Base-by-base conservation (phyloP, 2,329 filamentous ascomycete genomes). In the Mariannaea sp. region DNA sequence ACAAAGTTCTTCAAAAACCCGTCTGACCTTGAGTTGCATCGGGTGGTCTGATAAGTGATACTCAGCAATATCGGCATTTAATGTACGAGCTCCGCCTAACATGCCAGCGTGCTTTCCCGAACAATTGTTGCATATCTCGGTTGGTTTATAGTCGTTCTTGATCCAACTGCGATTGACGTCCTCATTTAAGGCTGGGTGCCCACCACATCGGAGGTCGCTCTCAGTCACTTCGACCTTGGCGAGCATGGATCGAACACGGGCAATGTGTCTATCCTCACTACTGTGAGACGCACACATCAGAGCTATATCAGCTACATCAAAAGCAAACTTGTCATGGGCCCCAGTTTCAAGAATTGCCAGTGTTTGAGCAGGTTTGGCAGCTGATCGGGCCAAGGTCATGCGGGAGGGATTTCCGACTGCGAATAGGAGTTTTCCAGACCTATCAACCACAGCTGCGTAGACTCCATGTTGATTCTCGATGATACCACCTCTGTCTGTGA, bases 41-140 rank as follows among this genome's bases (percentile, higher is more conserved):
- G 73, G 72, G 51, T 76, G 70, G 0, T 55, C 54, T 0, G 66
- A 55, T 0, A 68, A 52, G 40, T 78, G 74, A 54, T 78, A 78
- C 33, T 60, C 64, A 0, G 17, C 49, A 3, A 70, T 48, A 0
- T 49, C 39, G 6, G 63, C 70, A 1, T 69, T 72, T 0, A 80
- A 44, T 0, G 71, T 69, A 22, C 64, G 68, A 0, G 76, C 68
- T 1, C 71, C 77, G 1, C 72, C 76, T 17, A 79, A 59, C 75
- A 80, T 79, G 1, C 73, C 77, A 3, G 67, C 73, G 56, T 80
- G 77, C 33, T 80, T 80, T 1, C 76, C 77, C 0, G 77, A 79
- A 55, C 77, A 80, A 52, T 79, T 78, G 45, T 74, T 79, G 42
- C 67, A 71, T 0, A 78, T 61, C 0, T 65, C 64, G 0, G 71